Evolutionary conservation across 495 filamentous ascomycete species (phyloP).

Genomic region (Friedmanniomyces endolithicus): DNA sequence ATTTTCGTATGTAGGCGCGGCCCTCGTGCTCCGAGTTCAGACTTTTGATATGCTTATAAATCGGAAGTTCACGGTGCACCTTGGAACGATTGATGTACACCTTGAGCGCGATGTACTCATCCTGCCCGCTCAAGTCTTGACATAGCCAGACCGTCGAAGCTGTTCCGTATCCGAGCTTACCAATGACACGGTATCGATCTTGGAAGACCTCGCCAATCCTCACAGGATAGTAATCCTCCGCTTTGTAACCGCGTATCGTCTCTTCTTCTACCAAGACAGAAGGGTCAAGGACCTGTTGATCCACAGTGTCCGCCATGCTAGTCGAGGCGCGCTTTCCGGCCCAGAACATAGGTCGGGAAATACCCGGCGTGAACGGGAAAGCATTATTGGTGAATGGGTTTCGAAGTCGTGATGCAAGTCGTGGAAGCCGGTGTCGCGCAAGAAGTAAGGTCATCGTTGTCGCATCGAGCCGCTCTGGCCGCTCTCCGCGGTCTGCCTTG

Average conservation of each 20-base stretch:
- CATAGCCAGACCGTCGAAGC: conserved; percentile 41
- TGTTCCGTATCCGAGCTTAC: conserved; percentile 37
- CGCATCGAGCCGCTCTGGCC: too few relatives aligned
- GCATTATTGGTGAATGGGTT: too few relatives aligned
- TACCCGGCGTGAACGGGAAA: too few relatives aligned
- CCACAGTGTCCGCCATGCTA: too few relatives aligned
- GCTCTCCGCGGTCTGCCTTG: too few relatives aligned
- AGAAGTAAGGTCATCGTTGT: too few relatives aligned
- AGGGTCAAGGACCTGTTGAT: too few relatives aligned
- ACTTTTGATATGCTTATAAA: conserved; percentile 31
- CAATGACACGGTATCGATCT: conserved; percentile 31
- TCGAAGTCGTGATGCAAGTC: too few relatives aligned
- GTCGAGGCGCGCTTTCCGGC: too few relatives aligned
- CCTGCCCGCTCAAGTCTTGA: conserved; percentile 34
- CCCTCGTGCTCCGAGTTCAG: conserved; percentile 30
- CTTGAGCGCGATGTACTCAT: conserved; percentile 1
- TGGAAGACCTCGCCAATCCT: conserved; percentile 33
- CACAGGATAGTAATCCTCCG: conserved; percentile 34
- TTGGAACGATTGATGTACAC: neutral
- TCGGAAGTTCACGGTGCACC: conserved; percentile 28
- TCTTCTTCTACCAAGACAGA: conserved; percentile 32
- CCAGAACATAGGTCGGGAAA: too few relatives aligned
- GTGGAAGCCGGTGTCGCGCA: too few relatives aligned
- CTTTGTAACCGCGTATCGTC: conserved; percentile 26
- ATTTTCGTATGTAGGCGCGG: conserved; percentile 27